phyloP scores from a whole-genome alignment of 1,284 basidiomycete genomes.

The Puccinia novopanici region DNA sequence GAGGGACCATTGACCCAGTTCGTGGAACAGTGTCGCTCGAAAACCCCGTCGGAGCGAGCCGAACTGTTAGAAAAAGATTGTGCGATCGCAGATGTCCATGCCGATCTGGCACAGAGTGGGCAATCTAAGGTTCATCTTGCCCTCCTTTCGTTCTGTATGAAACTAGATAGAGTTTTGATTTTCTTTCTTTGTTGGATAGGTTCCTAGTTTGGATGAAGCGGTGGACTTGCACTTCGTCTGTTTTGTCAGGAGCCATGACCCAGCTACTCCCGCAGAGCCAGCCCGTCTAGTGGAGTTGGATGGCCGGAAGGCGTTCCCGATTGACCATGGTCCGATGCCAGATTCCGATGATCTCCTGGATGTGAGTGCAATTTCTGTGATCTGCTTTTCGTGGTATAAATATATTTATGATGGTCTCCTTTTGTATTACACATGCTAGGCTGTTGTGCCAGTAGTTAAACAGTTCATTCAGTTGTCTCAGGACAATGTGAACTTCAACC shows the following conservation, averaged over 20 bases:
- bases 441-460: slow-evolving; percentile 45
- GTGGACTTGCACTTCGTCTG: slow-evolving; percentile 59
- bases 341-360: slow-evolving; percentile 11
- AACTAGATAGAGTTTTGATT: not conserved
- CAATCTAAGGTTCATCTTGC: slow-evolving; percentile 57
- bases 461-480: slow-evolving; percentile 24
- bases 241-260: slow-evolving; percentile 54
- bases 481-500: slow-evolving; percentile 39
- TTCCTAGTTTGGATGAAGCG: slow-evolving; percentile 56
- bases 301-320: slow-evolving; percentile 56
- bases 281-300: slow-evolving; percentile 57
- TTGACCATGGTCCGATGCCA: slow-evolving; percentile 53
- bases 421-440: slow-evolving; percentile 17
- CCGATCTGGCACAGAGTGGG: slow-evolving; percentile 53
- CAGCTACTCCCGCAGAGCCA: slow-evolving; percentile 33
- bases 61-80: slow-evolving; percentile 30
- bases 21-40: slow-evolving; percentile 17
- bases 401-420: too few relatives aligned
- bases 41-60: slow-evolving; percentile 40
- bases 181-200: slow-evolving; percentile 35
- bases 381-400: not conserved
- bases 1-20: slow-evolving; percentile 36
- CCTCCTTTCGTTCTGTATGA: not conserved
- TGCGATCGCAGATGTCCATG: slow-evolving; percentile 32
- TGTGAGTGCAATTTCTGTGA: too few relatives aligned